Base-by-base conservation (phyloP, 2,329 filamentous ascomycete species). In the Sordariomycetes sp. region DNA sequence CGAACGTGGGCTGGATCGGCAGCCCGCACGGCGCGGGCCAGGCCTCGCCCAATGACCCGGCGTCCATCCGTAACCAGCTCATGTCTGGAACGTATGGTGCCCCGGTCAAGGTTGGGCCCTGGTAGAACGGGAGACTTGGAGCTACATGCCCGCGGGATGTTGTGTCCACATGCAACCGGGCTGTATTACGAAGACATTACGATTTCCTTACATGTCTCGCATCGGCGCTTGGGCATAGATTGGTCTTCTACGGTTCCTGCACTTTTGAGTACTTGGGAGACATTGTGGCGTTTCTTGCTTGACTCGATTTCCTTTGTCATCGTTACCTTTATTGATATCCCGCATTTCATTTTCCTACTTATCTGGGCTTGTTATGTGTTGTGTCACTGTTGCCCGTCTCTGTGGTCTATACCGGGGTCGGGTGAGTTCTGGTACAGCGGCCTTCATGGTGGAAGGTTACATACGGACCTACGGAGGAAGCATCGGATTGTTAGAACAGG, bases 1-100 rank as follows among this genome's bases (percentile, higher is more conserved):
- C 77, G 42, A 86, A 84, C 61, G 76, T 95, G 32, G 87, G 86
- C 50, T 96, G 90, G 89, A 88, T 90, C 76, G 84, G 79, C 12
- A 68, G 64, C 55, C 58, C 63, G 10, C 48, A 48, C 22, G 32
- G 42, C 20, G 20, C 25, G 34, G 61, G 59, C 34, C 55, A 58
- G 25, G 48, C 56, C 61, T 35, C 60, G 55, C 17, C 66, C 35
- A 66, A 71, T 24, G 77, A 81, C 48, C 72, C 76, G 51, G 74
- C 74, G 62, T 85, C 81, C 12, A 82, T 85, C 52, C 72, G 83
- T 34, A 80, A 81, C 65, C 81, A 85, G 66, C 71, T 86, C 34
- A 74, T 85, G 63, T 81, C 77, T 59, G 81, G 81, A 52, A 75
- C 76, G 3, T 85, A 82, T 60, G 77, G 79, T 36, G 72, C 80